These are phyloP conservation scores for Mrakia hoshinonis DNA, from an alignment of 768 basidiomycete species.

Conservation along the genomic window DNA sequence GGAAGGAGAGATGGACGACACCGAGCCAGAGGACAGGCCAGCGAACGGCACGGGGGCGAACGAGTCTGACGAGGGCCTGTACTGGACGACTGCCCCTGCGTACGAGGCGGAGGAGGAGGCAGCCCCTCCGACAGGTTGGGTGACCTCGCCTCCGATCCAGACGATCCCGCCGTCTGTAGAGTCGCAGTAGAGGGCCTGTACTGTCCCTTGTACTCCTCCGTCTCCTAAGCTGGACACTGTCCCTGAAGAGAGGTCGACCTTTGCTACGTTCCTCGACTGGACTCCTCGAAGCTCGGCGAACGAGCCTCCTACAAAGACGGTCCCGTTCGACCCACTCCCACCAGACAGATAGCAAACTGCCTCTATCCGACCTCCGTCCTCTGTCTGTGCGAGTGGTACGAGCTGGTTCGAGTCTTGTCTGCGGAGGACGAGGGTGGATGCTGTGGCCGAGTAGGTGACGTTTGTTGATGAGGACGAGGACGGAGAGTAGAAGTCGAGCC, in stretches of 20 bases:
- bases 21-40: slow-evolving; percentile 61
- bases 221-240: slow-evolving; percentile 55
- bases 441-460: slow-evolving; percentile 55
- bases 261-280: slow-evolving; percentile 61
- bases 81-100: slow-evolving; percentile 39
- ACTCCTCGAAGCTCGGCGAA: slow-evolving; percentile 64
- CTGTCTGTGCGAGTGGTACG: slow-evolving; percentile 17
- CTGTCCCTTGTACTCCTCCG: slow-evolving; percentile 62
- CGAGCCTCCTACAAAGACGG: slow-evolving; percentile 71
- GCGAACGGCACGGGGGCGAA: slow-evolving; percentile 76
- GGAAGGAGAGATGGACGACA: slow-evolving; percentile 67
- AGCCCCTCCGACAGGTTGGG: slow-evolving; percentile 27
- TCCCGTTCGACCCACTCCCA: slow-evolving; percentile 40
- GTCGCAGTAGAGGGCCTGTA: slow-evolving; percentile 75
- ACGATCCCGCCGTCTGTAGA: slow-evolving; percentile 49
- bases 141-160: slow-evolving; percentile 70
- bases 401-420: too few relatives aligned
- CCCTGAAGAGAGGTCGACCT: slow-evolving; percentile 56
- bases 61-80: slow-evolving; percentile 37
- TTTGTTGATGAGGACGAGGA: slow-evolving; percentile 44
- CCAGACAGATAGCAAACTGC: slow-evolving; percentile 52
- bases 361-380: slow-evolving; percentile 60
- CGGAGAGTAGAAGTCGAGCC: slow-evolving; percentile 62
- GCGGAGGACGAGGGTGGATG: slow-evolving; percentile 35
- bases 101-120: slow-evolving; percentile 34